Percentiles rank a stretch among this genome's conserved stretches.
These are phyloP conservation scores for Xylogone sp. DNA, from an alignment of 2,329 filamentous ascomycete species.

Conservation along the genomic window DNA sequence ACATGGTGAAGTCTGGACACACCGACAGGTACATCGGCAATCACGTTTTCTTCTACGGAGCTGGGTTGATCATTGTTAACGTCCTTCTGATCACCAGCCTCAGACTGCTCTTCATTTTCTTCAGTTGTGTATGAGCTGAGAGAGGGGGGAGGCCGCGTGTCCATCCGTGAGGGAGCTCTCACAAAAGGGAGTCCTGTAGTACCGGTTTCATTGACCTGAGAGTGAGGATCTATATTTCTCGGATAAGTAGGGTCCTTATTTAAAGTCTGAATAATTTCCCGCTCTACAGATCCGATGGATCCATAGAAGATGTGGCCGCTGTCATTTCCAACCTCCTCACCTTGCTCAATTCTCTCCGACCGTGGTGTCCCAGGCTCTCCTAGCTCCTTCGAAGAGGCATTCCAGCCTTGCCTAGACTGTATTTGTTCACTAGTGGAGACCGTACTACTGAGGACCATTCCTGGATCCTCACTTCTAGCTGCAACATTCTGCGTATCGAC, in stretches of 20 bases:
- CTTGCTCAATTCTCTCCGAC: background rate
- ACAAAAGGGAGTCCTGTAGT: conserved; percentile 46
- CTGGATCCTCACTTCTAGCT: background rate
- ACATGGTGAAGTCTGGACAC: conserved; percentile 89
- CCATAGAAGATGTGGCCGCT: conserved; percentile 16
- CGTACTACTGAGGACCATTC: background rate
- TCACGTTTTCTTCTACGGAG: conserved; percentile 9
- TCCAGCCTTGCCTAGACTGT: background rate
- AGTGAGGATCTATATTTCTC: background rate
- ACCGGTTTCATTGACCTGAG: conserved; percentile 22
- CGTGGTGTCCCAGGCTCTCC: background rate
- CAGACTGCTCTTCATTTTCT: background rate
- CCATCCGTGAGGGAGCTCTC: conserved; percentile 31
- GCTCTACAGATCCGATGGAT: conserved; percentile 21
- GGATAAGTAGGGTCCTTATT: background rate
- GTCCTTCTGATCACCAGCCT: background rate
- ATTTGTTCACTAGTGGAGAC: background rate
- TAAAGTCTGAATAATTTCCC: conserved; percentile 11
- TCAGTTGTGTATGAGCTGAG: background rate
- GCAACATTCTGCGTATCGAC: background rate
- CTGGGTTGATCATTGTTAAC: conserved; percentile 13
- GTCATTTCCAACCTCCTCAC: background rate
- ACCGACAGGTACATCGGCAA: conserved; percentile 72
- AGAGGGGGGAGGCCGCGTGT: conserved; percentile 4
- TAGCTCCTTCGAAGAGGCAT: background rate